These are phyloP conservation scores for Arachis hypogaea DNA, from an alignment of 306 rosid species.

Conservation along the genomic window DNA sequence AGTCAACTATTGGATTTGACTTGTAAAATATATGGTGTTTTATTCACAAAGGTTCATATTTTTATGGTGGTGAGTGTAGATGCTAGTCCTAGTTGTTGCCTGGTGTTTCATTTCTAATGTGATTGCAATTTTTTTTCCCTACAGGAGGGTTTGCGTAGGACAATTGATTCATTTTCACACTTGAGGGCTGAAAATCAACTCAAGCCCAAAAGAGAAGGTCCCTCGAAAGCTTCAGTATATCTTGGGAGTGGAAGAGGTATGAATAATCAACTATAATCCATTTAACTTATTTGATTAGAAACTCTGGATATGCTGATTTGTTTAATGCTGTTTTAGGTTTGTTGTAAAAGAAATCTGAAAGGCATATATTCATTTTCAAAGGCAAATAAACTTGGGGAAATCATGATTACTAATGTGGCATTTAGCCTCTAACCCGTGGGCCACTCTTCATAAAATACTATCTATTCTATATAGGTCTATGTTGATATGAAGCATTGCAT, in stretches of 20 bases:
- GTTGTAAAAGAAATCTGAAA: conserved; percentile 23
- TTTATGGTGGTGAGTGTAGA: conserved; percentile 17
- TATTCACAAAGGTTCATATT: conserved; percentile 25
- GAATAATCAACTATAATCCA: conserved; percentile 29
- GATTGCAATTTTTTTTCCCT: conserved; percentile 37
- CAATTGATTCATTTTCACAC: conserved; percentile 81
- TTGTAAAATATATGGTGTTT: conserved; percentile 32
- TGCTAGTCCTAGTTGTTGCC: conserved; percentile 29
- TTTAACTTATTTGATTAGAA: conserved; percentile 10
- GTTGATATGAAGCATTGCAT: conserved; percentile 16
- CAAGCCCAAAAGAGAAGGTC: conserved; percentile 67
- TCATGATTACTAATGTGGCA: conserved; percentile 1
- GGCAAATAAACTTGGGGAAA: conserved; percentile 5
- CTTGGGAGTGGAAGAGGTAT: conserved; percentile 90
- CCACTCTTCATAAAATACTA: conserved; percentile 1
- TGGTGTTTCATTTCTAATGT: background rate
- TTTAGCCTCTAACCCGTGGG: conserved; percentile 20
- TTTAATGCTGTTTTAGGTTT: conserved; percentile 9
- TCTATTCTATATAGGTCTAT: conserved; percentile 10
- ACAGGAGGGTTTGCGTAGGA: conserved; percentile 90
- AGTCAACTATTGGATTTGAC: conserved; percentile 16
- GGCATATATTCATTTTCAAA: conserved; percentile 5
- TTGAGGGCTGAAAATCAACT: conserved; percentile 68
- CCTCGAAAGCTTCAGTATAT: conserved; percentile 78
- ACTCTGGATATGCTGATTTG: conserved; percentile 21